Evolutionary conservation across 495 filamentous ascomycete genomes (phyloP).

Genomic region (Hyaloscypha finlandica): DNA sequence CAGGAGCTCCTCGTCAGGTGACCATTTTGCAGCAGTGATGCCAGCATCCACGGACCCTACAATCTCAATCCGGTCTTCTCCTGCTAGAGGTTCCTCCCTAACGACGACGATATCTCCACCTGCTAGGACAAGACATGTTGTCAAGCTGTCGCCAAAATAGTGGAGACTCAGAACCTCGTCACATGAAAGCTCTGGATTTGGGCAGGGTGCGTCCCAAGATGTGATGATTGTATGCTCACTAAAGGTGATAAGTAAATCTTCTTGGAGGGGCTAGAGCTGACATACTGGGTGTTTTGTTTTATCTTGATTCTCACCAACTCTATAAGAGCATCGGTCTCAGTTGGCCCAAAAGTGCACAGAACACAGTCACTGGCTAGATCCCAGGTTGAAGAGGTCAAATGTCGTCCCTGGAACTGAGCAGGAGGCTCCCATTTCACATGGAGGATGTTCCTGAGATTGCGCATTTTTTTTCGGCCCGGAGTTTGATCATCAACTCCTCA

Average conservation of each 20-base stretch:
- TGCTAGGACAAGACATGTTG: constrained; percentile 79
- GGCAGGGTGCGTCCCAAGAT: constrained; percentile 83
- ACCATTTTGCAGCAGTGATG: constrained; percentile 89
- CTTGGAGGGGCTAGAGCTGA: neutral
- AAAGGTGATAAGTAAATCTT: constrained; percentile 10
- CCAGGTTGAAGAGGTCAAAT: constrained; percentile 75
- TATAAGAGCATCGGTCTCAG: constrained; percentile 59
- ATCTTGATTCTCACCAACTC: constrained; percentile 61
- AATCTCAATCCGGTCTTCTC: constrained; percentile 83
- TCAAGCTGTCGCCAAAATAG: constrained; percentile 77
- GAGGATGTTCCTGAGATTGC: constrained; percentile 75
- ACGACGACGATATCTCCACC: constrained; percentile 89
- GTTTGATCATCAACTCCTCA: constrained; percentile 4
- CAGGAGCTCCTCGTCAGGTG: constrained; percentile 89
- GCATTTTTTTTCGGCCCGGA: constrained; percentile 55
- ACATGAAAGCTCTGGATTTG: constrained; percentile 63
- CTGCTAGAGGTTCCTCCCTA: constrained; percentile 68
- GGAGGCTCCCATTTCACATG: constrained; percentile 58
- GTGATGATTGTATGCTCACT: constrained; percentile 59
- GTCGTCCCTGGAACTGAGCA: constrained; percentile 48
- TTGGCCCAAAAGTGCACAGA: constrained; percentile 76
- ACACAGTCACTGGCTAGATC: constrained; percentile 70
- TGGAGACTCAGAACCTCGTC: constrained; percentile 78
- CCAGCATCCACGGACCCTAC: constrained; percentile 90
- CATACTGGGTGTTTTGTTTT: constrained; percentile 29